These are phyloP conservation scores for Solanum sitiens DNA, from an alignment of 257 asterid genomes.

Conservation along the genomic window DNA sequence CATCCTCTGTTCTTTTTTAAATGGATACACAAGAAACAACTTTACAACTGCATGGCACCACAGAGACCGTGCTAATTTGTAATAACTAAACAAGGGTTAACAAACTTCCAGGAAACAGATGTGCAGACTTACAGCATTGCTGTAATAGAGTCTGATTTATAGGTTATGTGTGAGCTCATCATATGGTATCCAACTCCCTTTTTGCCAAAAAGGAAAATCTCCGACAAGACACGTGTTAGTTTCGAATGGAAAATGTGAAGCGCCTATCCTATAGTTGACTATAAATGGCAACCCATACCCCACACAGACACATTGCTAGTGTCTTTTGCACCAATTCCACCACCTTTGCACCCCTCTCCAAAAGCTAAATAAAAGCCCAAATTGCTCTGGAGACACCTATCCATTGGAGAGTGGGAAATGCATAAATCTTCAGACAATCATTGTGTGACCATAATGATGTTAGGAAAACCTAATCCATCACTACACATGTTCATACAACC, in stretches of 20 bases:
- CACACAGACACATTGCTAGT: neutral
- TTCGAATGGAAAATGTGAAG: neutral
- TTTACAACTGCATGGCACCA: neutral
- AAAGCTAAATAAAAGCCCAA: neutral
- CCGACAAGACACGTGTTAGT: neutral
- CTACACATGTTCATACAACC: neutral
- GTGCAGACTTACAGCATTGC: neutral
- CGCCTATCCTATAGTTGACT: neutral
- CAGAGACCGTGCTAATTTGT: neutral
- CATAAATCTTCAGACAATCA: neutral
- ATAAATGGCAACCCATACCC: neutral
- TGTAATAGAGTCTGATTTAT: neutral
- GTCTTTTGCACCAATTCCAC: neutral
- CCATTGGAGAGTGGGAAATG: neutral
- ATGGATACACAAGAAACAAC: neutral
- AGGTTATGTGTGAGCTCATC: neutral
- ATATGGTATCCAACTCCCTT: neutral
- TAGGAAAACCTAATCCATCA: neutral
- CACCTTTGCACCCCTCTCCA: neutral
- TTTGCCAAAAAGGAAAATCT: neutral
- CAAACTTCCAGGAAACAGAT: neutral
- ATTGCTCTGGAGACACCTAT: neutral
- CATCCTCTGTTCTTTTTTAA: neutral
- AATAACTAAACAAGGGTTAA: neutral
- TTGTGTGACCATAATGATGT: neutral